Base-by-base conservation (phyloP, 768 basidiomycete genomes). In the Hemileccinum impolitum region DNA sequence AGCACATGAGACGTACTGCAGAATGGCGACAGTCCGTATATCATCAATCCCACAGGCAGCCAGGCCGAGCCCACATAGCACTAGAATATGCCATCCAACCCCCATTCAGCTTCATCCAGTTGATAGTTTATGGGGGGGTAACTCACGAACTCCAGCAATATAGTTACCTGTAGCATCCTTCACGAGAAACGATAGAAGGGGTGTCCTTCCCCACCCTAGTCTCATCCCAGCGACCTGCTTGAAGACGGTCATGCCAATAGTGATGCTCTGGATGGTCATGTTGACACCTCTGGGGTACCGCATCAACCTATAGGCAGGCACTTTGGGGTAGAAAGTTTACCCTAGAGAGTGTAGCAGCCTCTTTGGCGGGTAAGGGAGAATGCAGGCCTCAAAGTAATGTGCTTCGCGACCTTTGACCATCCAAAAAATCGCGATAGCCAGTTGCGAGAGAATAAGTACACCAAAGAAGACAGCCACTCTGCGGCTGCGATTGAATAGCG, bases 141-240 rank as follows among this genome's bases (percentile, higher is more conserved):
- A 53, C 53, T 54, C 47, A 77, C 77, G 46, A 49, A 75, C 73
- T 9, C 76, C 51, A 3, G 72, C 39, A 28, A 72, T 38, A 57
- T 74, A 77, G 1, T 73, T 72, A 65, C 72, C 71, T 3, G 71
- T 69, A 7, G 77, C 72, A 57, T 79, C 77, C n/a, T 71, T 69
- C 56, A 74, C 63, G 13, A 78, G 61, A 39, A 77, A 53, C 6
- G 65, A 50, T 12, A 75, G 52, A 7, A 78, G 56, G 0, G 73
- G 75, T 1, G 70, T 67, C 41, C 73, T 67, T 23, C 71, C 73
- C 72, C 71, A 72, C 10, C 72, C 73, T 1, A 58, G 58, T 36
- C 69, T 70, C 8, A 66, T 47, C 3, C 69, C 65, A 17, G 54
- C 23, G 1, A 68, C 42, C 51, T 72, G 73, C 50, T 75, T 75